phyloP scores from a whole-genome alignment of 495 filamentous ascomycete genomes.

The Sphaerosporella brunnea region DNA sequence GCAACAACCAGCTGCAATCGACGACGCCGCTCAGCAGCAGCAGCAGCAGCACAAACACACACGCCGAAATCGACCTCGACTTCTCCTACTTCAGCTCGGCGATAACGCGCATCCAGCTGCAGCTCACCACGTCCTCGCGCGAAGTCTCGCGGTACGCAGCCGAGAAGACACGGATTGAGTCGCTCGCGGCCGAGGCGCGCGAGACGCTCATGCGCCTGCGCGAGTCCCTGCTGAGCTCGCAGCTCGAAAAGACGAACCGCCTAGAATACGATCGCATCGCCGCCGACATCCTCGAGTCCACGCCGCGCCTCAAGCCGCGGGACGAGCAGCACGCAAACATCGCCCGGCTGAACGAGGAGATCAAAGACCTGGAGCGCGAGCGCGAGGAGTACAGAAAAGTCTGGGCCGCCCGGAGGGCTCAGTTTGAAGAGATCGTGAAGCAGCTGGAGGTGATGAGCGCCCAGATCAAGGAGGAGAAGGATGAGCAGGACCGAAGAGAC shows the following conservation, averaged over 20 bases:
- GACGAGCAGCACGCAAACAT: conserved; percentile 67
- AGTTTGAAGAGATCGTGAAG: conserved; percentile 80
- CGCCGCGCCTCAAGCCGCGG: conserved; percentile 56
- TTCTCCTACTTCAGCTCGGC: conserved; percentile 77
- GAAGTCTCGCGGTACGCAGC: conserved; percentile 63
- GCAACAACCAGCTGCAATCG: conserved; percentile 44
- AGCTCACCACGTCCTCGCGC: conserved; percentile 59
- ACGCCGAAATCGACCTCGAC: conserved; percentile 72
- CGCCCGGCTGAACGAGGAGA: conserved; percentile 68
- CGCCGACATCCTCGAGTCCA: conserved; percentile 31
- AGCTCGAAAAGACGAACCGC: conserved; percentile 60
- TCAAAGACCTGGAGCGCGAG: conserved; percentile 68
- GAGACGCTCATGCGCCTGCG: conserved; percentile 57
- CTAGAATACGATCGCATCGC: conserved; percentile 90
- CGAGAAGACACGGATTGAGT: conserved; percentile 24
- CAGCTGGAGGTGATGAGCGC: conserved; percentile 72
- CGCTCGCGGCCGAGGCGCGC: conserved; percentile 55
- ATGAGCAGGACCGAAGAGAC: conserved; percentile 47
- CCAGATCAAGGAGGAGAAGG: conserved; percentile 87
- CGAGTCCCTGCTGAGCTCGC: conserved; percentile 54
- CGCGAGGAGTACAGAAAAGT: conserved; percentile 63
- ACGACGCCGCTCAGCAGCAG: conserved; percentile 44
- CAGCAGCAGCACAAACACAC: conserved; percentile 42
- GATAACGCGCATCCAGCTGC: conserved; percentile 74
- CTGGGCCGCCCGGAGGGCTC: conserved; percentile 69